These are phyloP conservation scores for Mimosa bimucronata DNA, from an alignment of 306 rosid species.

Conservation along the genomic window DNA sequence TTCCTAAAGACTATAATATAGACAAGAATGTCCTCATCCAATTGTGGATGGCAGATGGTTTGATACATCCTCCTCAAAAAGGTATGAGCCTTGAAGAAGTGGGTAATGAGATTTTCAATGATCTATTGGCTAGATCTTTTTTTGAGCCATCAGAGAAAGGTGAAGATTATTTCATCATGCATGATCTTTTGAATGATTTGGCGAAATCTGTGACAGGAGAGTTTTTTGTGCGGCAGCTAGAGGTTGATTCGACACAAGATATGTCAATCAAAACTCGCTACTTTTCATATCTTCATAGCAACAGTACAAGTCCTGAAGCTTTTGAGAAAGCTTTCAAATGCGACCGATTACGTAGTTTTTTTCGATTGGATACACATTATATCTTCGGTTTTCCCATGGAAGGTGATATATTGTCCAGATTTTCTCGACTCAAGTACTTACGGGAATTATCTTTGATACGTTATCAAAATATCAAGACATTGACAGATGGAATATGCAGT, in stretches of 20 bases:
- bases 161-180: too few species aligned
- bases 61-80: not conserved
- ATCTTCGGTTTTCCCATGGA: accelerated
- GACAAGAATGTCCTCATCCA: not conserved
- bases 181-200: constrained; percentile 31
- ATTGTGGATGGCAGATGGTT: constrained; percentile 27
- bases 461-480: not conserved
- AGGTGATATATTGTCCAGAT: not conserved
- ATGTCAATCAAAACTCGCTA: constrained; percentile 12
- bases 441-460: not conserved
- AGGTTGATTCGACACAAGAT: not conserved
- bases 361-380: accelerated
- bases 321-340: not conserved
- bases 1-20: too few species aligned
- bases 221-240: not conserved
- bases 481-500: constrained; percentile 11
- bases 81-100: not conserved
- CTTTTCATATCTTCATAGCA: not conserved
- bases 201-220: not conserved
- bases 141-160: not conserved
- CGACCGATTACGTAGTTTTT: not conserved
- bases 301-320: accelerated
- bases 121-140: constrained; percentile 22
- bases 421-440: not conserved
- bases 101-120: constrained; percentile 16